Conservation (phyloP, 139 green algal genomes). For the Raphidocelis subcapitata region DNA sequence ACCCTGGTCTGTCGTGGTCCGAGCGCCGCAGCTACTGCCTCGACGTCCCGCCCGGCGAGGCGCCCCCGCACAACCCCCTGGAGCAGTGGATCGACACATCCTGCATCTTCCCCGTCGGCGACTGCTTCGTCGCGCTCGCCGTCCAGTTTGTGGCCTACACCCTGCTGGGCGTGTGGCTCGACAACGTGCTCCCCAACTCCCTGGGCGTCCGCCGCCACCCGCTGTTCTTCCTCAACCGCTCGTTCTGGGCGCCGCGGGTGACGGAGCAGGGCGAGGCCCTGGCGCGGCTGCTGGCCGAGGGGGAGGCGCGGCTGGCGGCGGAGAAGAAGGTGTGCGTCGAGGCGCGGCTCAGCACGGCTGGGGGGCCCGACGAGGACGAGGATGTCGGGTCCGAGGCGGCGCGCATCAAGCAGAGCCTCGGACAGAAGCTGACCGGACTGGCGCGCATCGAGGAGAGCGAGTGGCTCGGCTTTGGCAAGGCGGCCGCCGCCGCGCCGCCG, state of each 20-base stretch:
- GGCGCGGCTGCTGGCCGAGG: not conserved
- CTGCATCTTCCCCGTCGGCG: slow-evolving; percentile 63
- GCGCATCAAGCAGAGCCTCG: not conserved
- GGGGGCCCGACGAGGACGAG: not conserved
- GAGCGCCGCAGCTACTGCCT: slow-evolving; percentile 67
- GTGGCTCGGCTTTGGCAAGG: too few relatives aligned
- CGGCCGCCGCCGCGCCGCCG: too few relatives aligned
- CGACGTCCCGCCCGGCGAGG: slow-evolving; percentile 12
- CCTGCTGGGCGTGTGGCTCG: slow-evolving; percentile 74
- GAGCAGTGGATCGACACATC: slow-evolving; percentile 48
- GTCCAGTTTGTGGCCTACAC: slow-evolving; percentile 55
- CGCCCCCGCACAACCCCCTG: not conserved
- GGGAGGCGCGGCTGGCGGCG: not conserved
- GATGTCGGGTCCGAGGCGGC: not conserved
- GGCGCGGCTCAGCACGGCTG: not conserved
- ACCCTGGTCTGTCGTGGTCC: slow-evolving; percentile 46
- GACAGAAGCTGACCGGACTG: too few relatives aligned
- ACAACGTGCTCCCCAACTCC: slow-evolving; percentile 73
- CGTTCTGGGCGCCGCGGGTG: slow-evolving; percentile 32
- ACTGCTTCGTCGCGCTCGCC: slow-evolving; percentile 48
- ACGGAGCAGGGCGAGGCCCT: not conserved
- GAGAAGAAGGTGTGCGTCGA: not conserved
- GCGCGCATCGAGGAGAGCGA: too few relatives aligned
- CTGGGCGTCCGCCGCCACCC: slow-evolving; percentile 25
- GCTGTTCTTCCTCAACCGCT: slow-evolving; percentile 53